Percentiles rank a stretch among this genome's conserved stretches.
Conservation (phyloP, 1,284 basidiomycete genomes). For the Anthracocystis walkeri region DNA sequence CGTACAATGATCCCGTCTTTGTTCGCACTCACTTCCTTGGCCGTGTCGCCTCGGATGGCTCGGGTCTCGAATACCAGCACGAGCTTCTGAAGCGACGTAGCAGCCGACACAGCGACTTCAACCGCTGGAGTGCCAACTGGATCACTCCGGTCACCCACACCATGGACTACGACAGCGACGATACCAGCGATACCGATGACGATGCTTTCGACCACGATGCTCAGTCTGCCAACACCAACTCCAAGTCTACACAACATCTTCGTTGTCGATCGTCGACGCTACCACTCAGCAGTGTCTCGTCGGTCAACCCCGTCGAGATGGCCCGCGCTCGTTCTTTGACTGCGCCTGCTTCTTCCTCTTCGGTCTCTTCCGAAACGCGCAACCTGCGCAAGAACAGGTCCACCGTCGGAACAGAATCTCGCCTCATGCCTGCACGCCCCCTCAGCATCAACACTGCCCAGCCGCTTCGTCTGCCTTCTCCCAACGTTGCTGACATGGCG, state of each 20-base stretch:
- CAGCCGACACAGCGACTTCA: slow-evolving; percentile 41
- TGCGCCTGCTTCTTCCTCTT: slow-evolving; percentile 12
- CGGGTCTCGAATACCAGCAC: slow-evolving; percentile 41
- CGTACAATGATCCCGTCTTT: slow-evolving; percentile 44
- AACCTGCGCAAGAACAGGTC: slow-evolving; percentile 25
- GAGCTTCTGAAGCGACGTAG: slow-evolving; percentile 39
- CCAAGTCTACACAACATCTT: slow-evolving; percentile 11
- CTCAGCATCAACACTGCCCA: slow-evolving; percentile 55
- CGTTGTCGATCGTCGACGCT: slow-evolving; percentile 32
- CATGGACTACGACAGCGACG: slow-evolving; percentile 38
- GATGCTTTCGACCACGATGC: slow-evolving; percentile 5
- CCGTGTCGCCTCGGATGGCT: slow-evolving; percentile 45
- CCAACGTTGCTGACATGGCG: slow-evolving; percentile 23
- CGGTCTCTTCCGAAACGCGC: slow-evolving; percentile 15
- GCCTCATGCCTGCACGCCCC: slow-evolving; percentile 44
- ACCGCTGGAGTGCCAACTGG: slow-evolving; percentile 43
- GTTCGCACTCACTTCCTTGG: slow-evolving; percentile 49
- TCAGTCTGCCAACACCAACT: slow-evolving; percentile 2
- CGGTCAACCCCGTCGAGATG: slow-evolving; percentile 15
- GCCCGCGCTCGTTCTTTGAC: slow-evolving; percentile 38
- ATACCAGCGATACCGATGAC: slow-evolving; percentile 40
- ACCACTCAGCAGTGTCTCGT: slow-evolving; percentile 14
- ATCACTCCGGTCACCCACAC: slow-evolving; percentile 27
- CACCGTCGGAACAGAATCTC: slow-evolving; percentile 14
- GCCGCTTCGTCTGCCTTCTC: slow-evolving; percentile 41